Percentiles rank a stretch among this genome's conserved stretches.
Conservation (phyloP, 225 moss, liverwort and hornwort genomes). For the Pseudisothecium myosuroides region DNA sequence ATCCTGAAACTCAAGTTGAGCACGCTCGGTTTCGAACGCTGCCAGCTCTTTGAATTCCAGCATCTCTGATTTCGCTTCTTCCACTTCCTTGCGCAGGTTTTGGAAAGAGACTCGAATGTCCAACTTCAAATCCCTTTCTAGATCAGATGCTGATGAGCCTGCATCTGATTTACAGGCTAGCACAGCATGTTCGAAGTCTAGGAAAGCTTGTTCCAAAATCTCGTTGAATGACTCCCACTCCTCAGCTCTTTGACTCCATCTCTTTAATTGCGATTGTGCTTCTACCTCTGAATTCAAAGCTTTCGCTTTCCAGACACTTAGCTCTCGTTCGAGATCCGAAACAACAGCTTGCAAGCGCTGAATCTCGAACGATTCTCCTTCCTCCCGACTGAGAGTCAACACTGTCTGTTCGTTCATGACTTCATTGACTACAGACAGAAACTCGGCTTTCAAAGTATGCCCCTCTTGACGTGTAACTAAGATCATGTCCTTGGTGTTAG, state of each 20-base stretch:
- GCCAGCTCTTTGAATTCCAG: conserved; percentile 3
- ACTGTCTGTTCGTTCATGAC: not conserved
- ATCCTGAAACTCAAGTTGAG: not conserved
- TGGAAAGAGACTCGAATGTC: conserved; percentile 7
- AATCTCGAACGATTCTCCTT: not conserved
- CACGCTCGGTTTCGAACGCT: not conserved
- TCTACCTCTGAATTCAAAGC: not conserved
- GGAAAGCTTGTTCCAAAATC: not conserved
- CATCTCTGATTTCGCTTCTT: conserved; percentile 11
- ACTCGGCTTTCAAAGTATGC: not conserved
- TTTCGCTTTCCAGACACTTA: not conserved
- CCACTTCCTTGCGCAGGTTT: conserved; percentile 5
- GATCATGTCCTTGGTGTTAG: conserved; percentile 2
- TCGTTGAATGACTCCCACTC: conserved; percentile 11
- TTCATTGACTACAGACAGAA: not conserved
- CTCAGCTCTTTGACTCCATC: conserved; percentile 30
- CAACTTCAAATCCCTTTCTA: not conserved
- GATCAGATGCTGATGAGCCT: not conserved
- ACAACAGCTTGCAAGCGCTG: not conserved
- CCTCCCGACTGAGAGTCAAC: not conserved
- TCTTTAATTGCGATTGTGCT: conserved; percentile 17
- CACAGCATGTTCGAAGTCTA: conserved; percentile 8
- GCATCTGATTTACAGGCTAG: not conserved
- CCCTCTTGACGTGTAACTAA: not conserved
- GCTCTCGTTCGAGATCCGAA: not conserved